Base-by-base conservation (phyloP, 2,329 filamentous ascomycete genomes). In the Rhynchosporium graminicola region DNA sequence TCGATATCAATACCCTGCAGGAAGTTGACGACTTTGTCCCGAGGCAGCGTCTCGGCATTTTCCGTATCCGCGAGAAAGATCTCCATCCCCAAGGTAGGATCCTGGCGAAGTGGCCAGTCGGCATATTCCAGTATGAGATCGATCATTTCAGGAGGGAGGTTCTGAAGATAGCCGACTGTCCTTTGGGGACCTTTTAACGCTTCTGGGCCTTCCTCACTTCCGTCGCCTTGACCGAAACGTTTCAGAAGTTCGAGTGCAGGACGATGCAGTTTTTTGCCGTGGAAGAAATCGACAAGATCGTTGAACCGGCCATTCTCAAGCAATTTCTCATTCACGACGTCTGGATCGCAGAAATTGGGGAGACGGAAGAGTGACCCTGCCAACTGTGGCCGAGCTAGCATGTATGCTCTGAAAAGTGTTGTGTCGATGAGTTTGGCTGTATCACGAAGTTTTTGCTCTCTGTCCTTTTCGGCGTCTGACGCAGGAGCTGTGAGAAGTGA, bases 241-340 rank as follows among this genome's bases (percentile, higher is more conserved):
- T 86, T 84, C 0, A 99, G 82, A 36, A 97, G 79, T 67, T 92
- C 89, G 20, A 99, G 78, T 0, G 95, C 94, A 72, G 96, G 88
- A 20, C 88, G 86, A 76, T 99, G 95, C 46, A 98, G 82, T 75
- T 89, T 93, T 78, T 99, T 99, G 66, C 95, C 95, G 71, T 96
- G 92, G 69, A 98, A 87, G 74, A 99, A 99, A 75, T 98, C 94
- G n/a, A 99, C 92, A 1, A 99, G 80, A 77, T 98, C 94, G 57
- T 89, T 94, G 76, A 96, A 97, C 38, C 93, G 87, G 62, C 90
- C 90, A 46, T 88, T 91, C 74, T 97, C 91, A 63, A 97, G 87
- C 4, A 99, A 80, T 70, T 92, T 92, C 75, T 97, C 91, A 73
- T 97, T 95, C 28, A 99, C 94, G 2, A 98, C 95, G 36, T 91